Base-by-base conservation (phyloP, 495 filamentous ascomycete species). In the Penicillium canescens region DNA sequence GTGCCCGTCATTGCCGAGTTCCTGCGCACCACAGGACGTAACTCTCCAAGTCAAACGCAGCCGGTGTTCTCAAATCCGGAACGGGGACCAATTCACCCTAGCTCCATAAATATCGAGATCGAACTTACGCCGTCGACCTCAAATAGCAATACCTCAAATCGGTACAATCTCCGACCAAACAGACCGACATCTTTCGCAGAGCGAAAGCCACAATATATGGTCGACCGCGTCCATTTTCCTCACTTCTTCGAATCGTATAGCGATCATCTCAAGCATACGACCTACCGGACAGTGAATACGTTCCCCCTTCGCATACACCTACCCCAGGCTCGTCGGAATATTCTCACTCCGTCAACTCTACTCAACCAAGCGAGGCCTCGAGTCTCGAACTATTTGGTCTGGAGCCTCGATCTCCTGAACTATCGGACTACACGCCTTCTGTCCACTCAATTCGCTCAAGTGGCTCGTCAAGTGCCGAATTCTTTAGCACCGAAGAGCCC, bases 321-420 rank as follows among this genome's bases (percentile, higher is more conserved):
- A 24, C 23, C 23, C 23, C 23, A 24, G 23, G 23, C 18, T 35
- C 39, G 36, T 44, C 39, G 24, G 49, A 52, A 8, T 26, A 34
- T 4, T 33, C 23, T 31, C 38, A 18, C 23, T 52, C 49, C 10
- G 16, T 52, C 38, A 34, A 18, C 20, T 52, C 39, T n/a, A 52
- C 24, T 23, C 38, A 12, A 21, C 49, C 42, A 20, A 52, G 39
- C 16, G 24, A 12, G 13, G 24, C 14, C 14, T 52, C 49, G 36
- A 52, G 49, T 35, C 26, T 52, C 12, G 49, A 52, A 20, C 49
- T 52, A 20, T 52, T 52, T 33, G 39, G 39, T 31, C 40, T 52
- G 14, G 49, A 52, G 28, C 12, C 38, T 26, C 49, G 49, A n/a
- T 42, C 49, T 35, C 49, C 12, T 21, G 20, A 42, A 23, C 36